Evolutionary conservation across 148 eudicot species (phyloP), one percentile per base, ranked within the genome.

Genomic region (Rheum nobile): DNA sequence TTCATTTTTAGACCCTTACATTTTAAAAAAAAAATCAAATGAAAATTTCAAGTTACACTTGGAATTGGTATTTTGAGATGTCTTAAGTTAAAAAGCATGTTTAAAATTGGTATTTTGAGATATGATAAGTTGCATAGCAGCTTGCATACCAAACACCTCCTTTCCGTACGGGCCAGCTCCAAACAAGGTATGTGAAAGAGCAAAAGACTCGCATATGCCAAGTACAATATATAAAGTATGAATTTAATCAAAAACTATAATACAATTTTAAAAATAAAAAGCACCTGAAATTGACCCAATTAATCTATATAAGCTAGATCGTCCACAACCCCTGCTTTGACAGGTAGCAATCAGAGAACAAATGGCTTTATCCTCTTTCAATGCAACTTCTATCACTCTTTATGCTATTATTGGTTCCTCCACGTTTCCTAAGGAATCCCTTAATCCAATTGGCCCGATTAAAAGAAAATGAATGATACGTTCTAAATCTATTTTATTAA

Each of bases 241-340:
- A 50, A 50, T 59, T 59, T 16, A 28, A 26, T 7, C 12, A 26
- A 24, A 59, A 59, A 28, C 16, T 11, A 59, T 11, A 24, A 59
- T 26, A 59, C 9, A 24, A 59, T 26, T 12, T 48, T 48, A 48
- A 14, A 29, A 13, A 29, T 14, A 34, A 19, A 29, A 32, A 65
- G 41, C 19, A 32, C 38, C 70, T 61, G 67, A n/a, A 55, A 22
- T 29, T 63, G 69, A 63, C 69, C 69, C 38, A 63, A 63, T 63
- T 32, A 65, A 34, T 65, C 21, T 32, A 65, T 16, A 65, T 34
- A 16, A 32, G 10, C 70, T 65, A 65, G 13, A 8, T 34, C 38
- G 32, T 32, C 70, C 24, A 34, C 70, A 65, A 29, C 70, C 70
- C 70, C 70, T 31, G 21, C 70, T 65, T 63, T 63, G 37, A 19